Conservation (phyloP, 2,329 filamentous ascomycete genomes). For the Botryotinia convoluta region DNA sequence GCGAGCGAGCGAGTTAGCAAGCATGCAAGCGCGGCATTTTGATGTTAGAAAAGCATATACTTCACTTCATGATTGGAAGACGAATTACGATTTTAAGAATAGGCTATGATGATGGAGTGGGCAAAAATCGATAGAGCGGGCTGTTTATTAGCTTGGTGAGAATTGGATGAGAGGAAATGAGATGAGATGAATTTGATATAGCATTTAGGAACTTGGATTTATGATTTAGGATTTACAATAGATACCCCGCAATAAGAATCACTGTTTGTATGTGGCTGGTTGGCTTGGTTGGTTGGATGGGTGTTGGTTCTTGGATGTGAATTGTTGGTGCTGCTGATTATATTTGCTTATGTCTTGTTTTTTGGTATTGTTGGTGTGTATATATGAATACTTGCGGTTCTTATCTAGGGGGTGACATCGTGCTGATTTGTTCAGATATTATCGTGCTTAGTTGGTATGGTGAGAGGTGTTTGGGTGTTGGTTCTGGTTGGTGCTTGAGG, state of each 20-base stretch:
- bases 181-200: neutral
- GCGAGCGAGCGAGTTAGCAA: neutral
- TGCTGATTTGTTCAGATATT: neutral
- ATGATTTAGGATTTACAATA: neutral
- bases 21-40: constrained; percentile 1
- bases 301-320: neutral
- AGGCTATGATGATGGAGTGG: neutral
- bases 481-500: too few relatives aligned
- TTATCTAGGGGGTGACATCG: neutral
- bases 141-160: neutral
- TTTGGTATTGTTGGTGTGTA: neutral
- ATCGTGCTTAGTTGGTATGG: neutral
- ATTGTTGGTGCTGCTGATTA: neutral
- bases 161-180: neutral
- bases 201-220: neutral
- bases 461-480: too few relatives aligned
- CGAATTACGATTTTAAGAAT: neutral
- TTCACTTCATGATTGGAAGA: neutral
- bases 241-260: neutral
- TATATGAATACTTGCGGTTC: neutral
- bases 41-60: neutral
- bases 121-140: neutral
- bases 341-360: neutral
- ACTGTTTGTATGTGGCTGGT: neutral
- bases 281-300: neutral